Percentiles rank a stretch among this genome's conserved stretches.
phyloP scores from a whole-genome alignment of 1,284 basidiomycete genomes.

The Trichosporon asahii region DNA sequence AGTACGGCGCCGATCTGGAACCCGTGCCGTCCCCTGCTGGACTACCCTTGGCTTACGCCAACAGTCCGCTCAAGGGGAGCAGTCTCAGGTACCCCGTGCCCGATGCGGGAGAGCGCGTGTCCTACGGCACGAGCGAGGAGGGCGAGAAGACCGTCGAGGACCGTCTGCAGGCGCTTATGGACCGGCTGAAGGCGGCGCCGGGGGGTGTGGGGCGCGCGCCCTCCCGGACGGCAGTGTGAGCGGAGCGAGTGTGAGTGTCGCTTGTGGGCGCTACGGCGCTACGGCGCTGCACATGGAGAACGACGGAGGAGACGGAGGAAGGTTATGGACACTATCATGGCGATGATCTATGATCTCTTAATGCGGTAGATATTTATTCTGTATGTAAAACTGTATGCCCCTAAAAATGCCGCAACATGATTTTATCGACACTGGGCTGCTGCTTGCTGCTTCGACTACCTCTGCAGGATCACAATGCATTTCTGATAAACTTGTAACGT shows the following conservation, averaged over 20 bases:
- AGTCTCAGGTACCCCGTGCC: slow-evolving; percentile 1
- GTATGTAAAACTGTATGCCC: no score
- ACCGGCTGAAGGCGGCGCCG: slow-evolving; percentile 33
- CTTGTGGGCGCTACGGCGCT: no score
- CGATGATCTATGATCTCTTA: no score
- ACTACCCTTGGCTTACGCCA: not conserved
- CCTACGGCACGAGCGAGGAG: slow-evolving; percentile 7
- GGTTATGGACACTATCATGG: no score
- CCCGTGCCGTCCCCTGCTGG: not conserved
- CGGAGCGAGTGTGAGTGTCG: not conserved
- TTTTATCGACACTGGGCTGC: no score
- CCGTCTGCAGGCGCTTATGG: slow-evolving; percentile 45
- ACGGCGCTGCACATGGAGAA: no score
- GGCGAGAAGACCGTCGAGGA: slow-evolving; percentile 38
- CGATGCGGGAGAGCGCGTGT: slow-evolving; percentile 7
- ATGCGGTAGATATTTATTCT: no score
- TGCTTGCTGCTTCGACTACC: no score
- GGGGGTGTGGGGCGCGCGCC: slow-evolving; percentile 18
- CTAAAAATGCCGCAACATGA: no score
- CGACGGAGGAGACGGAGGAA: no score
- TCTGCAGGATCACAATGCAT: no score
- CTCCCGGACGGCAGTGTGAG: not conserved
- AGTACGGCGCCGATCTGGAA: not conserved
- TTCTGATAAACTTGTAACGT: no score
- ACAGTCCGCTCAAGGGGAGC: not conserved